Evolutionary conservation across 2,329 filamentous ascomycete species (phyloP).

Genomic region (Ilyonectria mors-panacis): DNA sequence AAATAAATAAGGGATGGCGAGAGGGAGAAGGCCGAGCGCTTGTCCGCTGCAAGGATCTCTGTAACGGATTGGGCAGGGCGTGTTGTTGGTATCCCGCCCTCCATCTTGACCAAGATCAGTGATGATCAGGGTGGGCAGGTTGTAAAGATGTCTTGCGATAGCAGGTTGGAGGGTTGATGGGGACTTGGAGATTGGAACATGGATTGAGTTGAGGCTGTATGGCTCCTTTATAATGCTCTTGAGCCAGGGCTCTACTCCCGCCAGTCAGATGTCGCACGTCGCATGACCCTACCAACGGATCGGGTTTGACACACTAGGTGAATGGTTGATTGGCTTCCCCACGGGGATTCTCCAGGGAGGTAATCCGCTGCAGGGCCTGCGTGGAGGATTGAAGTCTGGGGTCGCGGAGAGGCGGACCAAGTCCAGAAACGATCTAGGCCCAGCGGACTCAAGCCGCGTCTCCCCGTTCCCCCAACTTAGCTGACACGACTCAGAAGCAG

Average conservation of each 20-base stretch:
- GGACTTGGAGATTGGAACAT: neutral
- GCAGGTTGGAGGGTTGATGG: neutral
- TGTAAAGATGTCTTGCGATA: neutral
- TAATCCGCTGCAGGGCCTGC: neutral
- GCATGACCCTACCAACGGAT: conserved; percentile 11
- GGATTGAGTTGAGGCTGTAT: neutral
- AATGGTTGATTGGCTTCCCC: conserved; percentile 18
- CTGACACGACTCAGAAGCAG: neutral
- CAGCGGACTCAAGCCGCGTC: neutral
- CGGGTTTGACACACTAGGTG: neutral
- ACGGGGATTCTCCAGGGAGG: conserved; percentile 12
- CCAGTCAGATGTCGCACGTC: neutral
- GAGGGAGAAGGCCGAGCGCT: conserved; percentile 25
- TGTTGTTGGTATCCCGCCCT: neutral
- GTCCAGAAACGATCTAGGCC: neutral
- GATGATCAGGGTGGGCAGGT: neutral
- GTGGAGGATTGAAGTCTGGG: conserved; percentile 2
- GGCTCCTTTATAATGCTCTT: conserved; percentile 4
- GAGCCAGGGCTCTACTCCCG: neutral
- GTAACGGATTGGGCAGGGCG: conserved; percentile 30
- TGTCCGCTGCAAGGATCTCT: conserved; percentile 29
- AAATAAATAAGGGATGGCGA: conserved; percentile 28
- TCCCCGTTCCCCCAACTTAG: neutral
- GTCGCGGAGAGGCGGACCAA: conserved; percentile 20
- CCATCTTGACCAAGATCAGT: conserved; percentile 11